A percentile compares a stretch with the other conserved stretches of the same genome.
phyloP scores from a whole-genome alignment of 163 green algal genomes.

The Volvox carteri region DNA sequence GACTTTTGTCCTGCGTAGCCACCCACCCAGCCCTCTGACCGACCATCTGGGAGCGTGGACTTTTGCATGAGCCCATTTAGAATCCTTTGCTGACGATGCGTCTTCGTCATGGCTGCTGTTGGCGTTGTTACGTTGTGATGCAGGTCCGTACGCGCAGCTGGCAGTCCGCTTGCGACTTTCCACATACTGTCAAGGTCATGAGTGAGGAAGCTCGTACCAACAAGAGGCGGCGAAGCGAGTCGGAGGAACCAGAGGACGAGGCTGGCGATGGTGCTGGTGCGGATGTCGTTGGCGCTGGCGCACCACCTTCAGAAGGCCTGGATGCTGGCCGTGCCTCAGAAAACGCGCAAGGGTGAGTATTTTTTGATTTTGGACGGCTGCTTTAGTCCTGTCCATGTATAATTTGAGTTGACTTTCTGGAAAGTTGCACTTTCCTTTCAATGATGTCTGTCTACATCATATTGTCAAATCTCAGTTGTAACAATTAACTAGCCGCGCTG shows the following conservation, averaged over 20 bases:
- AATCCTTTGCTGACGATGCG: not conserved
- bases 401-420: constrained; percentile 26
- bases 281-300: constrained; percentile 21
- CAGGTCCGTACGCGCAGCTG: constrained; percentile 30
- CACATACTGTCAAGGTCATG: constrained; percentile 18
- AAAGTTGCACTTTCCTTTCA: not conserved
- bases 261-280: not conserved
- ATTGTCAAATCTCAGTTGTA: no score
- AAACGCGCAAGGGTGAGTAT: constrained; percentile 4
- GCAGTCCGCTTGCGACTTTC: not conserved
- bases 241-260: constrained; percentile 35
- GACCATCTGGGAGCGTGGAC: not conserved
- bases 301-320: not conserved
- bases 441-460: no score
- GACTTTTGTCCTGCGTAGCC: constrained; percentile 35
- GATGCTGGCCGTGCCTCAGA: not conserved
- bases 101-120: not conserved
- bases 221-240: constrained; percentile 52
- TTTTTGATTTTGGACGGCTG: not conserved
- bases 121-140: constrained; percentile 8
- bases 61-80: not conserved
- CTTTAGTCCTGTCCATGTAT: not conserved
- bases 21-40: not conserved
- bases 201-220: constrained; percentile 51
- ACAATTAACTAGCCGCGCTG: no score